Evolutionary conservation across 768 basidiomycete species (phyloP).

Genomic region (Leccinum aurantiacum): DNA sequence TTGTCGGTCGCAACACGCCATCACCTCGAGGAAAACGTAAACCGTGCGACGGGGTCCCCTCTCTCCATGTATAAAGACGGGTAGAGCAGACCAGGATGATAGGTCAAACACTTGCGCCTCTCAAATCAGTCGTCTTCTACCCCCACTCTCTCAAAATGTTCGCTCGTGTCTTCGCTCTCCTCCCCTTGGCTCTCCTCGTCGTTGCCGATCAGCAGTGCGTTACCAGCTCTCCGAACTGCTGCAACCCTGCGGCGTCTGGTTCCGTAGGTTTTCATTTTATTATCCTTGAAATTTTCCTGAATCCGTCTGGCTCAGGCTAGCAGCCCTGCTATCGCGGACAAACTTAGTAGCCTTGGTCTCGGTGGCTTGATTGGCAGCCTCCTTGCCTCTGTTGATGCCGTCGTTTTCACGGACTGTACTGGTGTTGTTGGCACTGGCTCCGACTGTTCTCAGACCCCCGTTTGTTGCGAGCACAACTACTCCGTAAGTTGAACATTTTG

Average conservation of each 20-base stretch:
- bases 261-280: background rate
- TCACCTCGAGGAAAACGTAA: background rate
- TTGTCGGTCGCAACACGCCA: no score
- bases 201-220: constrained; percentile 12
- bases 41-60: background rate
- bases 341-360: background rate
- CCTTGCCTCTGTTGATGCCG: background rate
- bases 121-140: background rate
- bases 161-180: constrained; percentile 18
- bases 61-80: background rate
- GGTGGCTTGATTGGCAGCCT: background rate
- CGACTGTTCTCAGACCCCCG: no score
- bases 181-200: constrained; percentile 18
- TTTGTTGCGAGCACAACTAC: no score
- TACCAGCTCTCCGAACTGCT: constrained; percentile 14
- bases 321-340: no score
- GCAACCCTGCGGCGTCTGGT: background rate
- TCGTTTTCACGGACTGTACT: background rate
- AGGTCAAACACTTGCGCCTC: background rate
- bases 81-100: background rate
- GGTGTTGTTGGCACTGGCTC: no score
- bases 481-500: no score
- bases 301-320: no score
- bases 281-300: background rate
- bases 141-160: constrained; percentile 10